Conservation (phyloP, 306 rosid genomes). For the Arachis stenosperma region DNA sequence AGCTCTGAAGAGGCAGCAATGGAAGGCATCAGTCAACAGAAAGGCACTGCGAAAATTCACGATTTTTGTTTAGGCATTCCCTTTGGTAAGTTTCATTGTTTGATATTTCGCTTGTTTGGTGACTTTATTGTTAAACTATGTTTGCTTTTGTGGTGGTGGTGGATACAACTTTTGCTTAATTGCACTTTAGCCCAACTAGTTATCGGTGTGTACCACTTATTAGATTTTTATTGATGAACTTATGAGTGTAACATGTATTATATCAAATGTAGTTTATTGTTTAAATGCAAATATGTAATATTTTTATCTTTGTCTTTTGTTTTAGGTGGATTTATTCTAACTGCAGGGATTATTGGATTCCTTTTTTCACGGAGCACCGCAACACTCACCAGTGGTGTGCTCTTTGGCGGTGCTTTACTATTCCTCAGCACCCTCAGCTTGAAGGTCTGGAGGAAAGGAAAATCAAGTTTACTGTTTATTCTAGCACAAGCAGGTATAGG, state of each 20-base stretch:
- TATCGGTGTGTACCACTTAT: background rate
- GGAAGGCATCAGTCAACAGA: conserved; percentile 46
- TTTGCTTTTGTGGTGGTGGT: conserved; percentile 27
- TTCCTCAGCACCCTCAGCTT: conserved; percentile 81
- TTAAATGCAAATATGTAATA: conserved; percentile 20
- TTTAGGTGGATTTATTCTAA: conserved; percentile 77
- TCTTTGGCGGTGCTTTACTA: conserved; percentile 86
- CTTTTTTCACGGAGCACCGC: conserved; percentile 70
- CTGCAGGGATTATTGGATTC: conserved; percentile 77
- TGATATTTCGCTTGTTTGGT: conserved; percentile 30
- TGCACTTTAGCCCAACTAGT: background rate
- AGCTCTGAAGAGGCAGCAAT: conserved; percentile 41
- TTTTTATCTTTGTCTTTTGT: conserved; percentile 21
- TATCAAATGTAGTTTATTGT: background rate
- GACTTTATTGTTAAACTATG: conserved; percentile 12
- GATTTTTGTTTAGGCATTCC: conserved; percentile 99
- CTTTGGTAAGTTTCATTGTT: conserved; percentile 62
- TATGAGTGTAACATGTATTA: conserved; percentile 20
- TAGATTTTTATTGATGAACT: conserved; percentile 12
- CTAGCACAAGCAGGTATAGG: conserved; percentile 86
- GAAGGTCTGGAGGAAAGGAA: conserved; percentile 96
- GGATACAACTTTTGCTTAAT: conserved; percentile 19
- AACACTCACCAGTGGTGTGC: conserved; percentile 62
- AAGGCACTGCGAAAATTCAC: conserved; percentile 75
- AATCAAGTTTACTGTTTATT: conserved; percentile 83